Percentiles rank a stretch among this genome's conserved stretches.
phyloP scores from a whole-genome alignment of 1,284 basidiomycete genomes.

The Nidula niveotomentosa region DNA sequence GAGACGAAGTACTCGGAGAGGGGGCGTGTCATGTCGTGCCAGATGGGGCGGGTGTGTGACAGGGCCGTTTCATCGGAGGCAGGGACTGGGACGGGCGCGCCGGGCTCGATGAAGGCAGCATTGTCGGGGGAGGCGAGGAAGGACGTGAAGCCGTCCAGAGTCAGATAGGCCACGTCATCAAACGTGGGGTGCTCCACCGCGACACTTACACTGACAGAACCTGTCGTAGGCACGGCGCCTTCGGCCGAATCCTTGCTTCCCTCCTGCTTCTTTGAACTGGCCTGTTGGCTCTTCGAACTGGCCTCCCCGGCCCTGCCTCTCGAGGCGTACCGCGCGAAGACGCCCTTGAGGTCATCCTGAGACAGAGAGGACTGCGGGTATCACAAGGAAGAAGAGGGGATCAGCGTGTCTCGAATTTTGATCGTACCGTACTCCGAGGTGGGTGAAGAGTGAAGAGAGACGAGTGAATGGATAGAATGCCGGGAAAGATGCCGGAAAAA shows the following conservation, averaged over 20 bases:
- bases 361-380: not conserved
- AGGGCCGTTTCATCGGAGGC: too few species aligned
- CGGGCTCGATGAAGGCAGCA: slow-evolving; percentile 33
- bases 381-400: not conserved
- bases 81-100: not conserved
- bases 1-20: slow-evolving; percentile 90
- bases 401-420: not conserved
- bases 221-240: slow-evolving; percentile 12
- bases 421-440: not conserved
- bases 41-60: slow-evolving; percentile 8
- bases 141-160: slow-evolving; percentile 64
- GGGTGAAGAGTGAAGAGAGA: too few species aligned
- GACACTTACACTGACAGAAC: not conserved
- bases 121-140: slow-evolving; percentile 66
- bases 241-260: slow-evolving; percentile 39
- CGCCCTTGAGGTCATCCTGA: slow-evolving; percentile 37
- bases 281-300: too few species aligned
- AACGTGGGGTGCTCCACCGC: slow-evolving; percentile 10
- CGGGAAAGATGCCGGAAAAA: too few species aligned
- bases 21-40: slow-evolving; percentile 72
- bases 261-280: too few species aligned
- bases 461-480: too few species aligned
- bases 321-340: too few species aligned
- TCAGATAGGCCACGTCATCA: slow-evolving; percentile 32
- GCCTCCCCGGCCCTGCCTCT: too few species aligned